Percentiles rank a stretch among this genome's conserved stretches.
These are phyloP conservation scores for Ustilago cynodontis DNA, from an alignment of 1,284 basidiomycete species.

Conservation along the genomic window DNA sequence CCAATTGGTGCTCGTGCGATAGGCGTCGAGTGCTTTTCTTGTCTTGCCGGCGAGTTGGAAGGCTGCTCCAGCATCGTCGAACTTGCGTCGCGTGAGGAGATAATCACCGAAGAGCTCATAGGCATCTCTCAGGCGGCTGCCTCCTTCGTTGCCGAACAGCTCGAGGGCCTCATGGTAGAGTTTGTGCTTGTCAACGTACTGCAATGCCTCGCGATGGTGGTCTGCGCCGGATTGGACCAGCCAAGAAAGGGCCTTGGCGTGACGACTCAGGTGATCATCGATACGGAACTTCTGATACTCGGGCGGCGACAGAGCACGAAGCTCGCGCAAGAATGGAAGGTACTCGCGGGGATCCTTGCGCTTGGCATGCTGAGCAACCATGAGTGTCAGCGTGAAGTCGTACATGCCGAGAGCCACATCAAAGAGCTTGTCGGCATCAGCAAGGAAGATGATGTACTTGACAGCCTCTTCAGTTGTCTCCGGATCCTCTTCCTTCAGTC, in stretches of 20 bases:
- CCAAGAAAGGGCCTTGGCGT: slow-evolving; percentile 81
- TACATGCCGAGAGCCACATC: slow-evolving; percentile 98
- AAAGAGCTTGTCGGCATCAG: slow-evolving; percentile 91
- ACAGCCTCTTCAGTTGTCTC: slow-evolving; percentile 92
- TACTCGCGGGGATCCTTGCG: slow-evolving; percentile 98
- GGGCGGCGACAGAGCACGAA: slow-evolving; percentile 80
- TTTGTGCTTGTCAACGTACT: slow-evolving; percentile 83
- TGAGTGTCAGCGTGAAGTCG: slow-evolving; percentile 92
- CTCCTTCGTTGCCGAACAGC: slow-evolving; percentile 35
- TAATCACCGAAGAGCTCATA: slow-evolving; percentile 84
- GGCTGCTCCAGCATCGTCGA: slow-evolving; percentile 79
- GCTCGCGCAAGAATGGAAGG: slow-evolving; percentile 91
- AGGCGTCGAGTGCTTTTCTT: slow-evolving; percentile 58
- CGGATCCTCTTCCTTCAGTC: slow-evolving; percentile 79
- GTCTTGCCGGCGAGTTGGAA: slow-evolving; percentile 53
- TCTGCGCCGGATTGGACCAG: slow-evolving; percentile 80
- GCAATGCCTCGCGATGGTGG: slow-evolving; percentile 82
- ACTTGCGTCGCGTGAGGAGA: slow-evolving; percentile 85
- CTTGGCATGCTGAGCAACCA: slow-evolving; percentile 97
- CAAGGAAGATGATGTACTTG: slow-evolving; percentile 98
- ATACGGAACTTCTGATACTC: slow-evolving; percentile 89
- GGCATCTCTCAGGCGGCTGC: slow-evolving; percentile 29
- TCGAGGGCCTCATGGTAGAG: slow-evolving; percentile 73
- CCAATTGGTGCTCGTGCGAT: slow-evolving; percentile 59
- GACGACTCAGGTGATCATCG: slow-evolving; percentile 88